Base-by-base conservation (phyloP, 1,284 basidiomycete species). In the Serendipita sp. region DNA sequence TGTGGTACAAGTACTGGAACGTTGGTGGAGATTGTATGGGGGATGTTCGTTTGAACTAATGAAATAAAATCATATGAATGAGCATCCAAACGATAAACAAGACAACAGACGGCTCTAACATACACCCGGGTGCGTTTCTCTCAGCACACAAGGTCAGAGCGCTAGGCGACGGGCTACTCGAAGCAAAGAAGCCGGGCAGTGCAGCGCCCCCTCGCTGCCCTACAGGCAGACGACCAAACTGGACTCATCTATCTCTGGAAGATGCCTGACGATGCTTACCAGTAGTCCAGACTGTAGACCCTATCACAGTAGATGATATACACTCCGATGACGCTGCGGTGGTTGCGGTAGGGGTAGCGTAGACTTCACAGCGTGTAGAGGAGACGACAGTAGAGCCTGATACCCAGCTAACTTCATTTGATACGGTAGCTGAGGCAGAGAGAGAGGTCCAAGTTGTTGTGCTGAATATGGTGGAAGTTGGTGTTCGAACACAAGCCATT, bases 1-100 rank as follows among this genome's bases (percentile, higher is more conserved):
- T 58, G 53, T n/a, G 53, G n/a, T n/a, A 58, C 17, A 34, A 34
- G 15, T 17, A 58, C 53, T 10, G 53, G 53, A n/a, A 58, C 53
- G 32, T 8, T 34, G 32, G 53, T 58, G 30, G 32, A n/a, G 32
- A 22, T 58, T 26, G 53, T 58, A 26, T 58, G 53, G 15, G 53
- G 53, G 17, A 34, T 58, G n/a, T 12, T 58, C 8, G 53, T 58
- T 8, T 10, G 15, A 5, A 58, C 53, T 58, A 26, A 22, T 58
- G 4, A 22, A 34, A n/a, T 6, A 26, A 2, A 8, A 35, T 38
- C 6, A 26, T 5, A n/a, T n/a, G 53, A n/a, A 30, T n/a, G 15
- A 32, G 17, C 53, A 58, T n/a, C 22, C 8, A 32, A n/a, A 22
- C 26, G 49, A n/a, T n/a, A 13, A 26, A 53, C 1, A 13, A n/a